phyloP scores from a whole-genome alignment of 805 yeast species.

The Starmerella asiatica region DNA sequence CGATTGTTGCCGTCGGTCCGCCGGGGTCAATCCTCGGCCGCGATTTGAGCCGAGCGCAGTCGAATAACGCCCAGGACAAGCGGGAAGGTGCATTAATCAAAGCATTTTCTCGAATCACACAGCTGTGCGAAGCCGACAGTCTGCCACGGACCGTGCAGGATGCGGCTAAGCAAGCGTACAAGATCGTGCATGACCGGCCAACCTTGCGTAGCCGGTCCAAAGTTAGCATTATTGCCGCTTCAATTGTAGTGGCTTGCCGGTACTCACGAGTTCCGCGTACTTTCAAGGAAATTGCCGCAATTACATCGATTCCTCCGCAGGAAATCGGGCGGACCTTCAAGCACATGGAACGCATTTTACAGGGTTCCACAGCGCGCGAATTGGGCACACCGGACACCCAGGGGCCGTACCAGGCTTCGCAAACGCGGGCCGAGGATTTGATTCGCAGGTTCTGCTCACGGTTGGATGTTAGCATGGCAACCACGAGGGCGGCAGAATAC shows the following conservation, averaged over 20 bases:
- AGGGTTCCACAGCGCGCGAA: slow-evolving; percentile 24
- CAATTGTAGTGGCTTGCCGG: slow-evolving; percentile 86
- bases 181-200: slow-evolving; percentile 76
- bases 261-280: slow-evolving; percentile 89
- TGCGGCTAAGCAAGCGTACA: slow-evolving; percentile 93
- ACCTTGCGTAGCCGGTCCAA: slow-evolving; percentile 80
- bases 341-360: slow-evolving; percentile 58
- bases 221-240: slow-evolving; percentile 92
- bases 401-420: slow-evolving; percentile 46
- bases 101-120: slow-evolving; percentile 82
- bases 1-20: slow-evolving; percentile 77
- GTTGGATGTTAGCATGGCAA: slow-evolving; percentile 69
- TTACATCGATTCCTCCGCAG: slow-evolving; percentile 84
- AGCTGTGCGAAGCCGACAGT: slow-evolving; percentile 94
- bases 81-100: slow-evolving; percentile 77
- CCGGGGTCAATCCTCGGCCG: slow-evolving; percentile 79
- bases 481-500: slow-evolving; percentile 83
- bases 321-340: slow-evolving; percentile 88
- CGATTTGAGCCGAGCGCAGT: slow-evolving; percentile 82
- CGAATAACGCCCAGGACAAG: slow-evolving; percentile 68
- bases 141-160: slow-evolving; percentile 91
- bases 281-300: slow-evolving; percentile 88
- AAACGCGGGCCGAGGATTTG: slow-evolving; percentile 84
- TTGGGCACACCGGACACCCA: slow-evolving; percentile 21
- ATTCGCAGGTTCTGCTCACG: slow-evolving; percentile 94